These are phyloP conservation scores for Aschersonia sp. DNA, from an alignment of 2,329 filamentous ascomycete species.

Conservation along the genomic window DNA sequence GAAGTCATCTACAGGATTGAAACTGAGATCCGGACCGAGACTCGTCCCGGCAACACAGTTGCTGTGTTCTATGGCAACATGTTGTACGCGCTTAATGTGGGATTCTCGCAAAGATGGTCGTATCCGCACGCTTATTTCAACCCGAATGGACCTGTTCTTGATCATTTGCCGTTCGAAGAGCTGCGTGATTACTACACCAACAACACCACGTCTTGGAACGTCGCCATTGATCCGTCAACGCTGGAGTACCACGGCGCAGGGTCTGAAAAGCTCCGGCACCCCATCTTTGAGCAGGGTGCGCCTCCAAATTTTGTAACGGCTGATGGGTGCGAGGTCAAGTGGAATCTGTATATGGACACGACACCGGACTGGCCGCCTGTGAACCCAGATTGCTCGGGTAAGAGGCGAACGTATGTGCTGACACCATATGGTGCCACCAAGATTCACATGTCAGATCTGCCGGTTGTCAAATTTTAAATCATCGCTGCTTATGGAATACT, in stretches of 20 bases:
- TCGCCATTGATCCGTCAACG: conserved; percentile 12
- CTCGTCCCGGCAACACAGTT: conserved; percentile 18
- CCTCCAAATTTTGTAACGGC: conserved; percentile 21
- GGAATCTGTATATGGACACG: conserved; percentile 15
- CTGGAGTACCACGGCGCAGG: conserved; percentile 10
- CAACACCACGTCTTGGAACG: conserved; percentile 15
- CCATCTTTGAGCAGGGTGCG: conserved; percentile 12
- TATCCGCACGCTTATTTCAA: conserved; percentile 9
- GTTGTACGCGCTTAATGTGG: conserved; percentile 26
- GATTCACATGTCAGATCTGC: conserved; percentile 23
- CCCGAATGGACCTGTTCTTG: conserved; percentile 5
- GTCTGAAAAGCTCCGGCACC: conserved; percentile 11
- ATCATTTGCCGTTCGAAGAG: conserved; percentile 10
- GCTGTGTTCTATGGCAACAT: conserved; percentile 27
- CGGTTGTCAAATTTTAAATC: conserved; percentile 1
- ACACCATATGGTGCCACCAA: conserved; percentile 31
- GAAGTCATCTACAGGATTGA: conserved; percentile 8
- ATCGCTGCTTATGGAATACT: not conserved
- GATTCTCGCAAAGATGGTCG: conserved; percentile 11
- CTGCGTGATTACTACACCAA: conserved; percentile 17
- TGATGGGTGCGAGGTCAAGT: conserved; percentile 21
- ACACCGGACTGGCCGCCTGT: conserved; percentile 14
- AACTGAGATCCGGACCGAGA: conserved; percentile 8
- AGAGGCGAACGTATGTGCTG: conserved; percentile 17
- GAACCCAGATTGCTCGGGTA: conserved; percentile 9